phyloP scores from a whole-genome alignment of 2,329 filamentous ascomycete genomes.

The Aspergillus tamarii region DNA sequence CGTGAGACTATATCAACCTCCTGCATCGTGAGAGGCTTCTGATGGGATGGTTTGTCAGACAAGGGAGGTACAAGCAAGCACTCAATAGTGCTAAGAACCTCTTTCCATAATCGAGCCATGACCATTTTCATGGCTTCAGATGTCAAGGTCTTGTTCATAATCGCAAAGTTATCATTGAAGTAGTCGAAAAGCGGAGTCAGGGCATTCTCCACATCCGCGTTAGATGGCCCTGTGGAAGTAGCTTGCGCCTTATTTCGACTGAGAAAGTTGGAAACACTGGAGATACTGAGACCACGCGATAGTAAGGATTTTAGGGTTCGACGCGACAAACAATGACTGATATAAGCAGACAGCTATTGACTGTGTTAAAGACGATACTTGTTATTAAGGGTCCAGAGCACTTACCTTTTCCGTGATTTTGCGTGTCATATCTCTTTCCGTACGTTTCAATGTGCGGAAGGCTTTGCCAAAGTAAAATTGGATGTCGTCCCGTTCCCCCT shows the following conservation, averaged over 20 bases:
- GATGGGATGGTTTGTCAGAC: constrained; percentile 88
- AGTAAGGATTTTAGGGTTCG: constrained; percentile 77
- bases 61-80: constrained; percentile 86
- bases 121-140: constrained; percentile 97
- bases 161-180: constrained; percentile 98
- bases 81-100: constrained; percentile 90
- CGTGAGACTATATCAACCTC: constrained; percentile 94
- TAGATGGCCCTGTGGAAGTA: constrained; percentile 61
- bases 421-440: constrained; percentile 96
- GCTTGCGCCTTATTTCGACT: constrained; percentile 55
- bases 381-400: constrained; percentile 1
- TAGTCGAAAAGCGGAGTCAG: constrained; percentile 86
- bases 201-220: constrained; percentile 76
- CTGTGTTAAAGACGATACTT: constrained; percentile 3
- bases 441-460: constrained; percentile 91
- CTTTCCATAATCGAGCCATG: constrained; percentile 98
- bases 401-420: constrained; percentile 95
- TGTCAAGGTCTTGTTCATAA: constrained; percentile 96
- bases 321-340: constrained; percentile 82
- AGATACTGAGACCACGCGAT: constrained; percentile 71
- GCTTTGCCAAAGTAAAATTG: constrained; percentile 98
- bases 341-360: constrained; percentile 81
- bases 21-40: constrained; percentile 79
- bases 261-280: constrained; percentile 73
- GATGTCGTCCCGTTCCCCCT: constrained; percentile 96